These are phyloP conservation scores for Zygosaccharomyces rouxii DNA, from an alignment of 805 yeast species.

Conservation along the genomic window DNA sequence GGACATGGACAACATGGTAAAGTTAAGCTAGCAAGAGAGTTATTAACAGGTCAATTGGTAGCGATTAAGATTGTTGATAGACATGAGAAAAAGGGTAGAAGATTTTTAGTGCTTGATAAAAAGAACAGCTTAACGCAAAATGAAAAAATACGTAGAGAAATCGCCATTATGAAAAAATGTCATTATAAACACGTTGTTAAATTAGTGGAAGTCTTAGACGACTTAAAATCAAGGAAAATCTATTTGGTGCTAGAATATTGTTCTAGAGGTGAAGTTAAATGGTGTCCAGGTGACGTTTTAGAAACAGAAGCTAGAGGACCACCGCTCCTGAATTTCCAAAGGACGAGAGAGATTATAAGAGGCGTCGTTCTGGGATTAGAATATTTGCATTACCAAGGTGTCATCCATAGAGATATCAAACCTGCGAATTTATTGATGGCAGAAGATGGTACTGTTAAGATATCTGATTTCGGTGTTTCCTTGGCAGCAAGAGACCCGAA, in stretches of 20 bases:
- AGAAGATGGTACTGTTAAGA: constrained; percentile 70
- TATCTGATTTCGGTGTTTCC: constrained; percentile 95
- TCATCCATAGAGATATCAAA: constrained; percentile 91
- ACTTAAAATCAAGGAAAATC: constrained; percentile 73
- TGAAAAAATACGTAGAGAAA: constrained; percentile 75
- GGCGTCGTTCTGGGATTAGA: constrained; percentile 87
- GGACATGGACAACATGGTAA: constrained; percentile 99
- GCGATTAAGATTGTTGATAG: constrained; percentile 93
- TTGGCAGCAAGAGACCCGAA: constrained; percentile 46
- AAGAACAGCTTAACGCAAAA: constrained; percentile 49
- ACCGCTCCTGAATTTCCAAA: constrained; percentile 64
- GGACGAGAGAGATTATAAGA: constrained; percentile 68
- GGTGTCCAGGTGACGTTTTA: constrained; percentile 50
- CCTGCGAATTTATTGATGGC: constrained; percentile 85
- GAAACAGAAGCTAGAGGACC: constrained; percentile 42
- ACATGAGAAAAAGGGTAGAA: constrained; percentile 39
- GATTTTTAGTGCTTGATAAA: constrained; percentile 37
- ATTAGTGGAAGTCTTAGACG: constrained; percentile 83
- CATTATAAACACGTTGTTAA: constrained; percentile 90
- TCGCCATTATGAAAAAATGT: constrained; percentile 90
- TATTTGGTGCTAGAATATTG: constrained; percentile 87
- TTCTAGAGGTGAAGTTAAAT: constrained; percentile 83
- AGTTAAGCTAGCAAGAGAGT: constrained; percentile 83
- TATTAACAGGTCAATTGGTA: constrained; percentile 59
- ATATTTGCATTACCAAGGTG: constrained; percentile 83